phyloP scores from a whole-genome alignment of 2,329 filamentous ascomycete genomes.

The Mycosphaerella arachidis region DNA sequence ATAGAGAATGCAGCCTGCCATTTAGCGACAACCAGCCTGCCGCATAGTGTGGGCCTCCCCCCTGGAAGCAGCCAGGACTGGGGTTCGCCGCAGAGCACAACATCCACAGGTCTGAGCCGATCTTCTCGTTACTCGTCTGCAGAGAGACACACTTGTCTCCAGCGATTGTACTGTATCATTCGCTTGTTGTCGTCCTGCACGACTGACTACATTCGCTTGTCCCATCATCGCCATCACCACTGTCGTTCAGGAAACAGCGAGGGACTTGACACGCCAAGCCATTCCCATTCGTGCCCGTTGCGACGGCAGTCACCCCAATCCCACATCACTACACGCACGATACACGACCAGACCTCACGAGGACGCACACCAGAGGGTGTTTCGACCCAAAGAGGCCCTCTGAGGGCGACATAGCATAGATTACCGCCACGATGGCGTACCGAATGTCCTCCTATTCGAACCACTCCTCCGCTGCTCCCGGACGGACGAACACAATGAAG shows the following conservation, averaged over 20 bases:
- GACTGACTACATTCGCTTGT: conserved; percentile 10
- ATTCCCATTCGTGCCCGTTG: not conserved
- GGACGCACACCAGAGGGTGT: conserved; percentile 2
- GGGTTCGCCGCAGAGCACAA: too few relatives aligned
- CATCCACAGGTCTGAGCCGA: too few relatives aligned
- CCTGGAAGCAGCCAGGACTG: too few relatives aligned
- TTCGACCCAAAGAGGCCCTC: conserved; percentile 13
- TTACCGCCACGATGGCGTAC: conserved; percentile 51
- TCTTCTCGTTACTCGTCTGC: not conserved
- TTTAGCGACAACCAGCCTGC: too few relatives aligned
- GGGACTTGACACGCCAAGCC: not conserved
- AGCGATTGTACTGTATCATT: not conserved
- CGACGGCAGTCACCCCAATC: not conserved
- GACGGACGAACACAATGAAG: conserved; percentile 47
- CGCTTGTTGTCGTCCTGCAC: conserved; percentile 9
- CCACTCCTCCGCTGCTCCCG: conserved; percentile 51
- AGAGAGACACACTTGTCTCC: not conserved
- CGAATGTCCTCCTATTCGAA: conserved; percentile 60
- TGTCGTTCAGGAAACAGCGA: not conserved
- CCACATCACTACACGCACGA: not conserved
- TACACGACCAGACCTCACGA: conserved; percentile 3
- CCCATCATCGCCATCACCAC: not conserved
- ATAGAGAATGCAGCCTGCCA: too few relatives aligned
- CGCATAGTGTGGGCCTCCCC: too few relatives aligned
- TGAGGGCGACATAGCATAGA: conserved; percentile 17